Percentiles rank a stretch among this genome's conserved stretches.
These are phyloP conservation scores for Candida adriatica DNA, from an alignment of 805 yeast species.

Conservation along the genomic window DNA sequence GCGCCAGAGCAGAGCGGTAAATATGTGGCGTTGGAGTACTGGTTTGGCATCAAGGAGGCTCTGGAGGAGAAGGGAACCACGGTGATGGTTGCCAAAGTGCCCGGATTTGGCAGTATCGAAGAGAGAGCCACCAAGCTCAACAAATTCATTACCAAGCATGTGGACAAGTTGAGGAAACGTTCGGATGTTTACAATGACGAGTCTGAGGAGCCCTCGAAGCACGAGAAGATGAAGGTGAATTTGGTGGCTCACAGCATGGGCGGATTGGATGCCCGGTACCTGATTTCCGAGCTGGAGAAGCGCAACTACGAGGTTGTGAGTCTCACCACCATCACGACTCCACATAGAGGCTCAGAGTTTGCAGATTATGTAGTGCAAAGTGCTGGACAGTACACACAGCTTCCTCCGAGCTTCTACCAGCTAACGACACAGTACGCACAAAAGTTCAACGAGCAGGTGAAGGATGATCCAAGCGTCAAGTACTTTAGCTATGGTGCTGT, in stretches of 20 bases:
- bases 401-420: constrained; percentile 49
- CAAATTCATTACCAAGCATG: constrained; percentile 34
- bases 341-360: constrained; percentile 80
- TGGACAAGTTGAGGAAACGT: constrained; percentile 16
- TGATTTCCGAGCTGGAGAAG: constrained; percentile 48
- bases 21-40: constrained; percentile 59
- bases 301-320: constrained; percentile 55
- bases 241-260: constrained; percentile 92
- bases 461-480: constrained; percentile 52
- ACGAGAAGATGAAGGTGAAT: constrained; percentile 46
- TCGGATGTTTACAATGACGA: constrained; percentile 21
- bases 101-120: constrained; percentile 72
- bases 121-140: constrained; percentile 58
- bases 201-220: constrained; percentile 8
- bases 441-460: constrained; percentile 45
- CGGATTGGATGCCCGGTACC: constrained; percentile 76
- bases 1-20: constrained; percentile 26
- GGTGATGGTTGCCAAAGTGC: constrained; percentile 70
- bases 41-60: constrained; percentile 71
- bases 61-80: constrained; percentile 56
- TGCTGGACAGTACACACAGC: constrained; percentile 18
- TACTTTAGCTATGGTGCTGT: constrained; percentile 84
- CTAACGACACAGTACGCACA: constrained; percentile 50
- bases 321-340: constrained; percentile 80
- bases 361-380: constrained; percentile 59